Percentiles rank a stretch among this genome's conserved stretches.
Conservation (phyloP, 2,329 filamentous ascomycete species). For the Scolecobasidium constrictum region DNA sequence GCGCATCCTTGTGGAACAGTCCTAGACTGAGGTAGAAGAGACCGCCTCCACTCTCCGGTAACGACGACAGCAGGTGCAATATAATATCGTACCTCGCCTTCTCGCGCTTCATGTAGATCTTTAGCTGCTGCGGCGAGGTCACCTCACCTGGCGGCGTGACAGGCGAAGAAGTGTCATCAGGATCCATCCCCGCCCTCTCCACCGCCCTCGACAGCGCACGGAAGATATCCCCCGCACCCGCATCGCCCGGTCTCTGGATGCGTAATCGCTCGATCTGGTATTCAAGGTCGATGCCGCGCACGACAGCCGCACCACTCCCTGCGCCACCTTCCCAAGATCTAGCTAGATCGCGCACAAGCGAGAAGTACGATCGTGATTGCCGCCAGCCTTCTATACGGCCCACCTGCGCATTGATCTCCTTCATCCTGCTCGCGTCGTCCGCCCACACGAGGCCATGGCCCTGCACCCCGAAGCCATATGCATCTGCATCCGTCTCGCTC, state of each 20-base stretch:
- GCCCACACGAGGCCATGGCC: constrained; percentile 96
- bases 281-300: constrained; percentile 75
- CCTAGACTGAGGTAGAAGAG: constrained; percentile 87
- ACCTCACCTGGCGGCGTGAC: not conserved
- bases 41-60: constrained; percentile 76
- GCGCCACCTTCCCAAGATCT: constrained; percentile 21
- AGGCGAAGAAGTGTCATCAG: constrained; percentile 4
- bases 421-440: constrained; percentile 67
- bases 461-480: constrained; percentile 41
- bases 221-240: constrained; percentile 76
- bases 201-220: constrained; percentile 66
- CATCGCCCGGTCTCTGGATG: constrained; percentile 64
- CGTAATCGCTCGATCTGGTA: constrained; percentile 89
- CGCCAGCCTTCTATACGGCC: constrained; percentile 94
- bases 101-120: constrained; percentile 19
- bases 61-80: constrained; percentile 60
- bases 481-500: constrained; percentile 44
- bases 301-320: no score
- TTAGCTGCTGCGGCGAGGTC: constrained; percentile 13
- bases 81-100: constrained; percentile 24
- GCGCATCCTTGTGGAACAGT: constrained; percentile 76
- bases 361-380: constrained; percentile 89
- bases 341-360: constrained; percentile 61
- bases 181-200: constrained; percentile 29
- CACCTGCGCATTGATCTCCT: constrained; percentile 83